Conservation (phyloP, 169 alveolate genomes). For the Fabrea salina region DNA sequence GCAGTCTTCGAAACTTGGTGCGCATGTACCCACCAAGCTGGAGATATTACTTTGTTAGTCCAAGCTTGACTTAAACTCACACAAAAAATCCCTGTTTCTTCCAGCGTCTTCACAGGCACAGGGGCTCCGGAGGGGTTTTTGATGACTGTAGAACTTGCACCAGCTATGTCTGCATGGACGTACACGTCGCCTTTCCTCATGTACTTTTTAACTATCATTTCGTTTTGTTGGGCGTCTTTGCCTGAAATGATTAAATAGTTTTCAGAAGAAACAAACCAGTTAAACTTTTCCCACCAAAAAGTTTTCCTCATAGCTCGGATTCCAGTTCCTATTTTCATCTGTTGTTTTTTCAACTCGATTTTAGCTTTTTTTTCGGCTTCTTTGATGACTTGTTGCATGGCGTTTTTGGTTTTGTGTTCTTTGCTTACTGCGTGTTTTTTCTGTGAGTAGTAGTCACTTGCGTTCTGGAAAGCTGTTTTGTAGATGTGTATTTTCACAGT, state of each 20-base stretch:
- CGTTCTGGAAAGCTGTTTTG: slow-evolving; percentile 18
- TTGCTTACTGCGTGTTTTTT: slow-evolving; percentile 85
- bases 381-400: slow-evolving; percentile 86
- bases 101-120: slow-evolving; percentile 77
- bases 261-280: slow-evolving; percentile 94
- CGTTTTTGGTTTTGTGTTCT: slow-evolving; percentile 84
- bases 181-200: slow-evolving; percentile 89
- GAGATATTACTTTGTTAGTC: slow-evolving; percentile 88
- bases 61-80: slow-evolving; percentile 93
- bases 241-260: slow-evolving; percentile 84
- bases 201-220: slow-evolving; percentile 91
- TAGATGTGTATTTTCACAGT: not conserved
- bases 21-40: slow-evolving; percentile 97
- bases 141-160: slow-evolving; percentile 96
- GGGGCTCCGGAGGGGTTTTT: slow-evolving; percentile 84
- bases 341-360: slow-evolving; percentile 69
- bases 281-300: slow-evolving; percentile 97
- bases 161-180: slow-evolving; percentile 97
- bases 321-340: slow-evolving; percentile 34
- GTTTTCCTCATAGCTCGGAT: slow-evolving; percentile 79
- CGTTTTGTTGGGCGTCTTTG: slow-evolving; percentile 94
- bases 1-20: slow-evolving; percentile 96
- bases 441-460: slow-evolving; percentile 73
- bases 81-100: slow-evolving; percentile 79
- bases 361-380: slow-evolving; percentile 87